Base-by-base conservation (phyloP, 768 basidiomycete genomes). In the Phlegmacium glaucopus region DNA sequence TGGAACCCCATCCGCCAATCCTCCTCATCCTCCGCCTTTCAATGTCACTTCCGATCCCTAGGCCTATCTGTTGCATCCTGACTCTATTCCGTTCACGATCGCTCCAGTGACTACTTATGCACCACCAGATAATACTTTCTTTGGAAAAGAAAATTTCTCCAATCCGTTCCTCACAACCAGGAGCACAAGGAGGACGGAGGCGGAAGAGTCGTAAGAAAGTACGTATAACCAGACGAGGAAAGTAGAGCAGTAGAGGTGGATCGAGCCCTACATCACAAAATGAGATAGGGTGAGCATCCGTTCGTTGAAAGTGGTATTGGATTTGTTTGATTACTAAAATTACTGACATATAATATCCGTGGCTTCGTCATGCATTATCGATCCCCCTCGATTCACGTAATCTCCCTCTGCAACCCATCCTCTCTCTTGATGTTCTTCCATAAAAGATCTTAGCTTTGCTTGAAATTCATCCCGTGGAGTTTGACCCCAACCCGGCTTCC, bases 401-500 rank as follows among this genome's bases (percentile, higher is more conserved):
- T 72, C 63, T 4, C 82, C 82, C 36, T 83, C 80, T 1, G 77
- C 60, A 6, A 82, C 67, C 80, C 81, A 83, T 1, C 78, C 79
- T 13, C 61, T 51, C 12, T 62, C 61, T 5, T 22, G 22, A 30
- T 28, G 42, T 44, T 49, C 45, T 9, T 55, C 61, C 12, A 77
- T 51, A 8, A 57, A 57, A 1, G 47, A 49, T 1, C 58, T 55
- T n/a, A 71, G 61, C 4, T 59, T 68, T 13, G 37, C 57, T 42
- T 50, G 58, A 44, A 66, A 70, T 26, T 68, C 65, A 9, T 62
- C 64, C 6, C 36, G 25, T 6, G 72, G 55, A 1, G 61, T 53
- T 47, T 50, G 37, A 38, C 55, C 46, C 79, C 80, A 82, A 4
- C 68, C 73, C 4, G 81, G 79, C 28, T 69, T 46, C 77, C 77